Evolutionary conservation across 2,329 filamentous ascomycete species (phyloP), one percentile per base, ranked within the genome.

Genomic region (Claviceps paspali): DNA sequence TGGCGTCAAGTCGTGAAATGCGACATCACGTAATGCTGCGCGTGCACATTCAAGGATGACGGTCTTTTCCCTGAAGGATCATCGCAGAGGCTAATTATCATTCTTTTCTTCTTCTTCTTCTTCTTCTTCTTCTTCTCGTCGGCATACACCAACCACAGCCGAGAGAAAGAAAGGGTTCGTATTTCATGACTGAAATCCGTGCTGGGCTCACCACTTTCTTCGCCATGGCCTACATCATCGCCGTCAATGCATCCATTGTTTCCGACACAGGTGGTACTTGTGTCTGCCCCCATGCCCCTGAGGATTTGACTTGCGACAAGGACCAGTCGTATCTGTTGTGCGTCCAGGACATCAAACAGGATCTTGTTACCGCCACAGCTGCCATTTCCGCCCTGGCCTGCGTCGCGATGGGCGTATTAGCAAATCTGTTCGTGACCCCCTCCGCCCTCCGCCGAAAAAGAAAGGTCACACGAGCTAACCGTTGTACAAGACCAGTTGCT

Each of bases 191-290:
- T 34, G 85, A 93, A 61, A 65, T 92, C 38, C 79, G 85, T 43
- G 85, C 82, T 41, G 85, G 85, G 33, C 61, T 92, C 27, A 82
- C 83, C 19, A 86, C 82, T 53, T 85, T 86, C 60, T 81, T 82
- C 54, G 71, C 72, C 47, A 68, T 70, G 61, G 61, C 62, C 43
- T 68, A 68, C 50, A 70, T 72, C 42, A 63, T 71, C 44, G 62
- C 68, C 43, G 67, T 71, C 47, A 67, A 73, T 49, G 57, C 63
- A 9, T 62, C 59, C 43, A 69, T 70, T 44, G 64, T 68, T 33
- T 68, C 79, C 33, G 71, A 82, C 43, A 73, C 68, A 7, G 79
- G 79, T 43, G 83, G 82, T 39, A 84, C 82, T 14, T 91, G 83
- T 48, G 73, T 85, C 23, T 91, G 83, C 53, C 68, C 70, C 18